Evolutionary conservation across 2,329 filamentous ascomycete species (phyloP).

Genomic region (Drechslera avenae): DNA sequence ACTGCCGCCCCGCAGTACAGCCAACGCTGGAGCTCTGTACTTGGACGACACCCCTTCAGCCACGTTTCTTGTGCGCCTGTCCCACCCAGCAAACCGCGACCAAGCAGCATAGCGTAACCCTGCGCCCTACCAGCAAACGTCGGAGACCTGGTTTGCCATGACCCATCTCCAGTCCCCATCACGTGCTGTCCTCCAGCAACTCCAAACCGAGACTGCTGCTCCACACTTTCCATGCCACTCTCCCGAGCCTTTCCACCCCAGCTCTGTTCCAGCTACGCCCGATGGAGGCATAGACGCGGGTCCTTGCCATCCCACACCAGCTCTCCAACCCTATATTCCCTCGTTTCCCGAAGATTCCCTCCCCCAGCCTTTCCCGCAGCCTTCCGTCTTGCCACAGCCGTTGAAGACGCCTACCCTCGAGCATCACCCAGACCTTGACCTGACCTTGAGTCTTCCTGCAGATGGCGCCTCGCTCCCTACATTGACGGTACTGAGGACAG

Average conservation of each 20-base stretch:
- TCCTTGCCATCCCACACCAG: constrained; percentile 20
- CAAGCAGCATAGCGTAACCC: constrained; percentile 17
- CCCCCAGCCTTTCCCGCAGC: constrained; percentile 37
- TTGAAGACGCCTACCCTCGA: constrained; percentile 36
- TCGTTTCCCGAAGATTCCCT: constrained; percentile 38
- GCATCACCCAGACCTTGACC: constrained; percentile 31
- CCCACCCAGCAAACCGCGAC: constrained; percentile 19
- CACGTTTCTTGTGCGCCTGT: constrained; percentile 27
- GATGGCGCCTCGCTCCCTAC: constrained; percentile 39
- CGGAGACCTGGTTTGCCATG: constrained; percentile 19
- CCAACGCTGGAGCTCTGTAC: constrained; percentile 24
- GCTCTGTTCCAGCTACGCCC: constrained; percentile 29
- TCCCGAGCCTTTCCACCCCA: constrained; percentile 3
- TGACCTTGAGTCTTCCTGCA: constrained; percentile 33
- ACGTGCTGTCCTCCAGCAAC: constrained; percentile 18
- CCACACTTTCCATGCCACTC: constrained; percentile 6
- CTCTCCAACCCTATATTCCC: constrained; percentile 21
- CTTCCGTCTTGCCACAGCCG: constrained; percentile 27
- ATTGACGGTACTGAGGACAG: constrained; percentile 37
- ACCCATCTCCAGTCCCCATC: constrained; percentile 14
- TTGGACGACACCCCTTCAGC: constrained; percentile 32
- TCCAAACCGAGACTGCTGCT: constrained; percentile 18
- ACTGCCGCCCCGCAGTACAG: constrained; percentile 23
- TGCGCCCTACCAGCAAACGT: constrained; percentile 17
- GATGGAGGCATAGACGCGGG: constrained; percentile 21